Base-by-base conservation (phyloP, 306 rosid genomes). In the Cotoneaster glaucophyllus region DNA sequence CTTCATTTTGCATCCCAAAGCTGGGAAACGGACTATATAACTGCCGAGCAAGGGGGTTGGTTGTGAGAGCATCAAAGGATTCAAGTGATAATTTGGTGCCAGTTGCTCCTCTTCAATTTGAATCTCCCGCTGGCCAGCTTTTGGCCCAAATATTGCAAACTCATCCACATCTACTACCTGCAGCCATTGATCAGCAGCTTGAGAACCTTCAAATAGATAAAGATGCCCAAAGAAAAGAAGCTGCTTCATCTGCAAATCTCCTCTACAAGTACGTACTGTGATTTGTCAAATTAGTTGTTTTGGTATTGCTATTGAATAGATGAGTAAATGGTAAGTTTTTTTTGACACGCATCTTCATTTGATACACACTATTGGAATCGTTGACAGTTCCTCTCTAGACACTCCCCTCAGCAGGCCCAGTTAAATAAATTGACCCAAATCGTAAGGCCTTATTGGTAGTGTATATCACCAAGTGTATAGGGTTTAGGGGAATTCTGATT, bases 71-170 rank as follows among this genome's bases (percentile, higher is more conserved):
- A 61, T 90, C 90, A 0, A 80, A 88, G 65, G 84, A 82, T 82
- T 81, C 98, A 78, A 86, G 83, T 57, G 93, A 84, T 81, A 71
- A 85, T 77, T 79, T 77, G 67, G 84, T 57, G 78, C 91, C 88
- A 58, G 72, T 86, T 84, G 87, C 97, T 79, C 99, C 97, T 73
- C 92, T 92, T 69, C 88, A 80, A 67, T 83, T 85, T 57, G 92
- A 92, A 77, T 87, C 99, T 74, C 97, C 99, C 1, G 83, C 88
- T 29, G 97, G 99, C 63, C 99, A 90, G 86, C 84, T 95, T 83
- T 87, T 95, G 94, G 90, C 84, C 28, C 99, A 89, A 79, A 89
- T 95, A 71, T 83, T 91, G 80, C 95, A 85, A 79, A 86, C 91
- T 19, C 96, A 90, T 86, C 97, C 97, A 65, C 97, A 92, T 90